A percentile compares a stretch with the other conserved stretches of the same genome.
Conservation (phyloP, 2,329 filamentous ascomycete genomes). For the Fusarium burgessii region DNA sequence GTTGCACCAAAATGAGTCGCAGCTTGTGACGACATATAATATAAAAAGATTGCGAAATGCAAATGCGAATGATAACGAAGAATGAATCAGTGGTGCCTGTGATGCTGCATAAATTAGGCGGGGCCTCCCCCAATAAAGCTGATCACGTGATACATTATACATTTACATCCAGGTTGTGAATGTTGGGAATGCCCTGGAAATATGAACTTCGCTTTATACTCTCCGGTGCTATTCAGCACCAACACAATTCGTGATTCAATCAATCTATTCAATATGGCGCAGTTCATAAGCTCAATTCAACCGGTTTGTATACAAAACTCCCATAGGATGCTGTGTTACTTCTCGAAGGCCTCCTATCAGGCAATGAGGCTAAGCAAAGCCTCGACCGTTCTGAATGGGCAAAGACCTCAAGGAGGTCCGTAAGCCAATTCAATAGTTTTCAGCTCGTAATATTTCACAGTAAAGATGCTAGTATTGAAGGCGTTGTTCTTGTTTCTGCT, state of each 20-base stretch:
- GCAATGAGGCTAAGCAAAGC: slow-evolving; percentile 37
- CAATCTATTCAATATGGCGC: too few species aligned
- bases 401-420: slow-evolving; percentile 9
- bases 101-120: slow-evolving; percentile 26
- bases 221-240: neutral
- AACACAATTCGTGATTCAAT: neutral
- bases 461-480: neutral
- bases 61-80: slow-evolving; percentile 7
- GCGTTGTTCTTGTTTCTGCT: neutral
- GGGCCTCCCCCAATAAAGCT: neutral
- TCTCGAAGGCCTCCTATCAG: slow-evolving; percentile 23
- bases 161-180: neutral
- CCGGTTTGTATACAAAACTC: too few species aligned
- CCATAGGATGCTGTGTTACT: neutral
- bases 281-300: too few species aligned
- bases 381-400: slow-evolving; percentile 22
- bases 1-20: slow-evolving; percentile 10
- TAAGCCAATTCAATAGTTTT: slow-evolving; percentile 7
- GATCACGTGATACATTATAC: slow-evolving; percentile 12
- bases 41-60: slow-evolving; percentile 7
- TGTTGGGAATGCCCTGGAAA: neutral
- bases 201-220: neutral
- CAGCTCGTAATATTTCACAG: neutral
- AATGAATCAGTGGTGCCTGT: slow-evolving; percentile 37
- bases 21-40: slow-evolving; percentile 6